These are phyloP conservation scores for Tylopilus sp. DNA, from an alignment of 768 basidiomycete genomes.

Conservation along the genomic window DNA sequence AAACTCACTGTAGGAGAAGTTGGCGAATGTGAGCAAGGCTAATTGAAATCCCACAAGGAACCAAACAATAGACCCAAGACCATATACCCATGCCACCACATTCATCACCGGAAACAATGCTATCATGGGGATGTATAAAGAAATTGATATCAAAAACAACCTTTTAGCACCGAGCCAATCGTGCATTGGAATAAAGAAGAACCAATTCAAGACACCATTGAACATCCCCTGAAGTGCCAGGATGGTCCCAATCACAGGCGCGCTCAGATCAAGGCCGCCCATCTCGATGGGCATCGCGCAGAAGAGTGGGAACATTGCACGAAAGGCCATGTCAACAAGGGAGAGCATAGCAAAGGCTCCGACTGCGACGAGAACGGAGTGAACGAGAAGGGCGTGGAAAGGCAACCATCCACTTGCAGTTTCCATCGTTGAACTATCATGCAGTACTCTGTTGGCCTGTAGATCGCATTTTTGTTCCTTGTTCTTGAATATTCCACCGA, in stretches of 20 bases:
- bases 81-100: constrained; percentile 24
- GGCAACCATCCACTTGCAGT: constrained; percentile 35
- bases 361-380: constrained; percentile 52
- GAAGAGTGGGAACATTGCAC: constrained; percentile 37
- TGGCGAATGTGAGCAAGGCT: constrained; percentile 40
- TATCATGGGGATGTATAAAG: constrained; percentile 30
- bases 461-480: not conserved
- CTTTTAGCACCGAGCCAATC: constrained; percentile 29
- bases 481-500: constrained; percentile 3
- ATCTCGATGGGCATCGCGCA: constrained; percentile 34
- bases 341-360: constrained; percentile 60
- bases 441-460: not conserved
- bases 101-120: constrained; percentile 31
- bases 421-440: not conserved
- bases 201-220: constrained; percentile 31
- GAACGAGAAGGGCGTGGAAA: constrained; percentile 45
- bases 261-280: constrained; percentile 37
- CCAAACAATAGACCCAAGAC: constrained; percentile 44
- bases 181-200: constrained; percentile 33
- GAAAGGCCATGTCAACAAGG: constrained; percentile 53
- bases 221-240: constrained; percentile 35
- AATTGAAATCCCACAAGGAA: constrained; percentile 47
- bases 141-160: constrained; percentile 28
- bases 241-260: constrained; percentile 35
- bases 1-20: constrained; percentile 53